phyloP scores from a whole-genome alignment of 352 stramenopile species.

The Thalassiosira exigua region DNA sequence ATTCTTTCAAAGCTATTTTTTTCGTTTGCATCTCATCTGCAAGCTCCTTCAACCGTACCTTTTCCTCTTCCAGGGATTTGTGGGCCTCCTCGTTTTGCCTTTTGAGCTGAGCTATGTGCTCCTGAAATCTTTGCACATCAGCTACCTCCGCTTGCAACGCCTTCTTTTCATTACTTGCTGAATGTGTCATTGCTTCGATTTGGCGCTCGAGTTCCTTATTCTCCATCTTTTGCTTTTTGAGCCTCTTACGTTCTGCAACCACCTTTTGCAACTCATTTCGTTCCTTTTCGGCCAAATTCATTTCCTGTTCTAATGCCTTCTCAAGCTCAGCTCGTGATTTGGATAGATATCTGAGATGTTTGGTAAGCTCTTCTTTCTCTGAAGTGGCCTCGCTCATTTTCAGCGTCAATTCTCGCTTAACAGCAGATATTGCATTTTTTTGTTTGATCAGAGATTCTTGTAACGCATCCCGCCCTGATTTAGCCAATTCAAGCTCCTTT shows the following conservation, averaged over 20 bases:
- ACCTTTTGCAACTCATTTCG: slow-evolving; percentile 46
- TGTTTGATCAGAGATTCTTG: slow-evolving; percentile 33
- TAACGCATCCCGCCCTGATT: slow-evolving; percentile 2
- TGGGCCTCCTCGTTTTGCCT: slow-evolving; percentile 29
- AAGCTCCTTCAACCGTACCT: slow-evolving; percentile 25
- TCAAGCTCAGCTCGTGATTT: slow-evolving; percentile 48
- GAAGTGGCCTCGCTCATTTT: slow-evolving; percentile 32
- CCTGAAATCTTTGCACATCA: slow-evolving; percentile 52
- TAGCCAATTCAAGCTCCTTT: slow-evolving; percentile 24
- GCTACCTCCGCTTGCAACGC: slow-evolving; percentile 42
- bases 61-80: slow-evolving; percentile 38
- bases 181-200: slow-evolving; percentile 55
- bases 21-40: slow-evolving; percentile 32
- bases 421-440: slow-evolving; percentile 26
- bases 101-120: slow-evolving; percentile 22
- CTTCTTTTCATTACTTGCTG: slow-evolving; percentile 47
- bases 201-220: slow-evolving; percentile 56
- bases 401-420: slow-evolving; percentile 23
- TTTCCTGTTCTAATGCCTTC: slow-evolving; percentile 36
- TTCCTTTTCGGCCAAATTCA: slow-evolving; percentile 48
- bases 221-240: slow-evolving; percentile 51
- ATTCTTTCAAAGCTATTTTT: slow-evolving; percentile 44
- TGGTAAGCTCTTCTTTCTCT: slow-evolving; percentile 58
- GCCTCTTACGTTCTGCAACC: slow-evolving; percentile 31
- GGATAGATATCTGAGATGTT: slow-evolving; percentile 36